A percentile compares a stretch with the other conserved stretches of the same genome.
These are phyloP conservation scores for Fusarium sp. DNA, from an alignment of 2,329 filamentous ascomycete species.

Conservation along the genomic window DNA sequence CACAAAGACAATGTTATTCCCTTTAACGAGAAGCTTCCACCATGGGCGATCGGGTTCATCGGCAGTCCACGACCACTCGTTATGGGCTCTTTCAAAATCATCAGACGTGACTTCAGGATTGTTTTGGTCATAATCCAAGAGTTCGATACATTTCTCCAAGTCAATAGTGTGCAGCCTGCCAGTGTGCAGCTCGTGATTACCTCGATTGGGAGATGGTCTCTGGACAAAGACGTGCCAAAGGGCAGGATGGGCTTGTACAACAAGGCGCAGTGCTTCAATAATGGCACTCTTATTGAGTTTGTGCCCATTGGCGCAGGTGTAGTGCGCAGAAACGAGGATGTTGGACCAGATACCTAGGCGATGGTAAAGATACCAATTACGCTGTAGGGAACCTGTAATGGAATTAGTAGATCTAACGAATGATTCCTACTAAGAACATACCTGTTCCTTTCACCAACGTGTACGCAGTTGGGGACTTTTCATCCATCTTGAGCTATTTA, in stretches of 20 bases:
- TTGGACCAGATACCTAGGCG: slow-evolving; percentile 36
- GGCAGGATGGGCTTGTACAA: slow-evolving; percentile 4
- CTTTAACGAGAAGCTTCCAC: slow-evolving; percentile 35
- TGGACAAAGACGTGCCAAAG: slow-evolving; percentile 5
- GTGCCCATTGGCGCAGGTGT: neutral
- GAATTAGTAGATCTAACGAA: neutral
- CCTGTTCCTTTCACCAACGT: slow-evolving; percentile 1
- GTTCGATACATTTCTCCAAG: slow-evolving; percentile 31
- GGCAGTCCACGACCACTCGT: slow-evolving; percentile 32
- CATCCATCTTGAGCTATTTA: too few relatives aligned
- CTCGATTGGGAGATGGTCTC: slow-evolving; percentile 1
- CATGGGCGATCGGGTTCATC: slow-evolving; percentile 25
- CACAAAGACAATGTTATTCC: slow-evolving; percentile 31
- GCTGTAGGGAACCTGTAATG: slow-evolving; percentile 19
- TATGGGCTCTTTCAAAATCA: slow-evolving; percentile 30
- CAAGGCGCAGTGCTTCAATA: neutral
- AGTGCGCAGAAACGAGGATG: slow-evolving; percentile 38
- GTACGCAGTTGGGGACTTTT: neutral
- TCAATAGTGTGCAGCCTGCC: slow-evolving; percentile 32
- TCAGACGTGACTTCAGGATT: neutral
- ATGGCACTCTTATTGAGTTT: neutral
- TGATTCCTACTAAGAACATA: rapidly evolving
- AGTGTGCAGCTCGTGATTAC: slow-evolving; percentile 8
- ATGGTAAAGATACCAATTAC: slow-evolving; percentile 39
- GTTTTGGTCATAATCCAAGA: slow-evolving; percentile 1